A percentile compares a stretch with the other conserved stretches of the same genome.
Evolutionary conservation across 2,329 filamentous ascomycete genomes (phyloP).

Genomic region (Helicocarpus griseus): DNA sequence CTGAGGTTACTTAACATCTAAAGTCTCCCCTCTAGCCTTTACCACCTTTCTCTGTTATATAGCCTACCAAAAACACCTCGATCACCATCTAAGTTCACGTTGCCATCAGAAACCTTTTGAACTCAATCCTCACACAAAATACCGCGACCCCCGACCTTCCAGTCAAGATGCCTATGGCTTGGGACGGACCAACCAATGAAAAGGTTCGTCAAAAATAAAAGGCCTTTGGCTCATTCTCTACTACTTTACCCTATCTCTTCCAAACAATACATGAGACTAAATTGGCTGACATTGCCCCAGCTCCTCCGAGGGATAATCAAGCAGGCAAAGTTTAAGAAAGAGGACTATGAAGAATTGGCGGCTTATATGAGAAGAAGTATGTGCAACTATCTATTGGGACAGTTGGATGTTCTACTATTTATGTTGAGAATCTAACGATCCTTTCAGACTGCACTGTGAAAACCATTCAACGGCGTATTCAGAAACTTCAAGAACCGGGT

Average conservation of each 20-base stretch:
- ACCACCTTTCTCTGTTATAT: too few species aligned
- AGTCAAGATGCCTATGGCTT: conserved; percentile 14
- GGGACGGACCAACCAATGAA: conserved; percentile 17
- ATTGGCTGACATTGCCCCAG: conserved; percentile 1
- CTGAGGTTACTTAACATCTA: too few species aligned
- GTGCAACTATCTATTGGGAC: too few species aligned
- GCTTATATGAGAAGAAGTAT: conserved; percentile 13
- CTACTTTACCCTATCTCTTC: too few species aligned
- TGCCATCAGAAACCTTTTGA: too few species aligned
- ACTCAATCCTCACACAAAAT: not conserved
- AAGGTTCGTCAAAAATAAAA: conserved; percentile 18
- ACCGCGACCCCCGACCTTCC: not conserved
- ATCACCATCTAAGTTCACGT: too few species aligned
- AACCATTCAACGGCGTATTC: not conserved
- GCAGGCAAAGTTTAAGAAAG: conserved; percentile 7
- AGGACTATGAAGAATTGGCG: conserved; percentile 14
- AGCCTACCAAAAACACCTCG: too few species aligned
- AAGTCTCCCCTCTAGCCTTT: too few species aligned
- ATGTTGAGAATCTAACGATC: too few species aligned
- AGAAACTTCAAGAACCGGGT: not conserved
- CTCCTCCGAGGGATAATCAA: conserved; percentile 15
- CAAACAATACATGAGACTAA: too few species aligned
- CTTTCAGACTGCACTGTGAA: not conserved
- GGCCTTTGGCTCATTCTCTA: too few species aligned
- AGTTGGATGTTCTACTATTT: not conserved